phyloP scores from a whole-genome alignment of 768 basidiomycete species.

The Coprinellus aureogranulatus region DNA sequence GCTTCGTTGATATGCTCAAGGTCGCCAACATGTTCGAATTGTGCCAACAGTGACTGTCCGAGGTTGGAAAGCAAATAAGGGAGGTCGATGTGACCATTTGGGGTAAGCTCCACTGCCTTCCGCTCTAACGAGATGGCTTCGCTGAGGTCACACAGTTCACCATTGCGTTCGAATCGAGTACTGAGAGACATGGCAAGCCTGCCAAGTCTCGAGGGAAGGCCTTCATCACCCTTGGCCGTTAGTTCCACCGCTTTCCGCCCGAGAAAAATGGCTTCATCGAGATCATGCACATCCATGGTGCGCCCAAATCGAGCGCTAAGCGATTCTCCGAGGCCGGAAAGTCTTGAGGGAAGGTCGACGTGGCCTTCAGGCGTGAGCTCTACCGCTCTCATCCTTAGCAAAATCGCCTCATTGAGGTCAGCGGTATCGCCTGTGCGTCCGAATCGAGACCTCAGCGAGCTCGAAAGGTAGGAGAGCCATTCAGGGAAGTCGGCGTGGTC shows the following conservation, averaged over 20 bases:
- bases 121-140: no score
- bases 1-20: neutral
- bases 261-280: slow-evolving; percentile 13
- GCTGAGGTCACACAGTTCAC: no score
- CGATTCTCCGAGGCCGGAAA: slow-evolving; percentile 14
- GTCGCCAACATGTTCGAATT: no score
- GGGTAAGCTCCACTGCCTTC: no score
- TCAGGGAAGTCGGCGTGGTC: no score
- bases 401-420: slow-evolving; percentile 18
- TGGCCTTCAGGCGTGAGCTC: neutral
- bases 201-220: neutral
- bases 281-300: slow-evolving; percentile 11
- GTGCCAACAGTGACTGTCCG: no score
- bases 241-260: slow-evolving; percentile 1
- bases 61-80: no score
- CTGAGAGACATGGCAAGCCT: neutral
- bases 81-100: no score
- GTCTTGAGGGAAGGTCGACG: neutral
- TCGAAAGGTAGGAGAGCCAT: no score
- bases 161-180: neutral
- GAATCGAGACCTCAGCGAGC: slow-evolving; percentile 14
- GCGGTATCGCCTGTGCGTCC: slow-evolving; percentile 12
- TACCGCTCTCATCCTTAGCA: neutral
- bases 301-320: slow-evolving; percentile 5
- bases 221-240: neutral